phyloP scores from a whole-genome alignment of 768 basidiomycete genomes.

The Lactarius evosmus region DNA sequence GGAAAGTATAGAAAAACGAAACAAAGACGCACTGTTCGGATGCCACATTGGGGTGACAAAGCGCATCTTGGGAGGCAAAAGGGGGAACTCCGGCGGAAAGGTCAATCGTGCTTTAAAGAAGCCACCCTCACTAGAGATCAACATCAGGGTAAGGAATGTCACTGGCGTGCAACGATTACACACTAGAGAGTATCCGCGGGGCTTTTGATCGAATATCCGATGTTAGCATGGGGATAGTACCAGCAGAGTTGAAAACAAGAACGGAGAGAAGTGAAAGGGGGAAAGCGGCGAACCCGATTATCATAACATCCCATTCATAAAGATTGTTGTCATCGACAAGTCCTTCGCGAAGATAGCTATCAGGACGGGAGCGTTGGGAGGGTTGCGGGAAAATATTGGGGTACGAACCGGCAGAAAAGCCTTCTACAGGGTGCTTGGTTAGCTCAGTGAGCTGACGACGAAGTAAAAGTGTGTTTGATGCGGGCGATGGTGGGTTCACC shows the following conservation, averaged over 20 bases:
- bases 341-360: conserved; percentile 48
- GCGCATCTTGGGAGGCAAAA: conserved; percentile 91
- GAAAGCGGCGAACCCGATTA: conserved; percentile 70
- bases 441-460: conserved; percentile 80
- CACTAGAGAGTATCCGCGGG: conserved; percentile 93
- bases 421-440: conserved; percentile 90
- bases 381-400: conserved; percentile 32
- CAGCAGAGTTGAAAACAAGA: neutral
- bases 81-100: conserved; percentile 88
- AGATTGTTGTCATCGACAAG: conserved; percentile 94
- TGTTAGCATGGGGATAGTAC: conserved; percentile 15
- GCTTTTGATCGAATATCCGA: conserved; percentile 43
- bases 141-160: conserved; percentile 22
- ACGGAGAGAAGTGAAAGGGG: neutral
- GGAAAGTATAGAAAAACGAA: neutral
- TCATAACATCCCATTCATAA: conserved; percentile 94
- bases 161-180: conserved; percentile 30
- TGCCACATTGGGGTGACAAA: conserved; percentile 97
- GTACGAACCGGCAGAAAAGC: conserved; percentile 85
- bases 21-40: conserved; percentile 76
- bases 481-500: conserved; percentile 23
- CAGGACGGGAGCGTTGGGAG: conserved; percentile 30
- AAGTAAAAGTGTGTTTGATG: conserved; percentile 56
- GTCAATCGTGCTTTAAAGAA: conserved; percentile 89
- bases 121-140: conserved; percentile 78